Conservation (phyloP, 2,329 filamentous ascomycete genomes). For the Epichloe baconii region DNA sequence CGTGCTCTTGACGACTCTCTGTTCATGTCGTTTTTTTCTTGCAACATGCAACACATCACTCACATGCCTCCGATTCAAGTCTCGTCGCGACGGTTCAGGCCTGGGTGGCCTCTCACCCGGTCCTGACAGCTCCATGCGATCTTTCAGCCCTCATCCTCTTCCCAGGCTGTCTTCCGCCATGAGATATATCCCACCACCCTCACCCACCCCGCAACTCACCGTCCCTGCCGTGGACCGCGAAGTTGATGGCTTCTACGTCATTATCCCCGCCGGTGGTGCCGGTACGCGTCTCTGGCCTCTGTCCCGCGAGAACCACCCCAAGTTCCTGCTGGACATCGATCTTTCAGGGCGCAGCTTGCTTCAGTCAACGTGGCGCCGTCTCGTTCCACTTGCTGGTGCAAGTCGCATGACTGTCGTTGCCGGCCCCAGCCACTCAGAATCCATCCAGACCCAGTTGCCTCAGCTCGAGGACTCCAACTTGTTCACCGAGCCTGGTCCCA, state of each 20-base stretch:
- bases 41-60: not conserved
- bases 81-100: conserved; percentile 4
- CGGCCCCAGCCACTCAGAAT: conserved; percentile 13
- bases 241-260: conserved; percentile 15
- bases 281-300: conserved; percentile 16
- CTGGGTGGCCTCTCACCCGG: conserved; percentile 3
- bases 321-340: conserved; percentile 15
- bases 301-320: conserved; percentile 16
- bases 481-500: conserved; percentile 15
- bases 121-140: conserved; percentile 5
- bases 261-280: conserved; percentile 15
- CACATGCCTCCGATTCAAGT: not conserved
- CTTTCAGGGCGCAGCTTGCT: conserved; percentile 14
- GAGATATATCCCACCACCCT: conserved; percentile 6
- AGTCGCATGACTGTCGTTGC: conserved; percentile 15
- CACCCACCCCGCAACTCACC: conserved; percentile 6
- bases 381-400: conserved; percentile 14
- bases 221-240: conserved; percentile 10
- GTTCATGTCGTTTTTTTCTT: not conserved
- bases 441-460: conserved; percentile 13
- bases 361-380: conserved; percentile 14
- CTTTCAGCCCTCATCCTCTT: conserved; percentile 6
- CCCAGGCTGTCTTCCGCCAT: conserved; percentile 7
- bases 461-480: conserved; percentile 11
- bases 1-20: not conserved